Evolutionary conservation across 495 filamentous ascomycete genomes (phyloP).

Genomic region (Terfezia boudieri): DNA sequence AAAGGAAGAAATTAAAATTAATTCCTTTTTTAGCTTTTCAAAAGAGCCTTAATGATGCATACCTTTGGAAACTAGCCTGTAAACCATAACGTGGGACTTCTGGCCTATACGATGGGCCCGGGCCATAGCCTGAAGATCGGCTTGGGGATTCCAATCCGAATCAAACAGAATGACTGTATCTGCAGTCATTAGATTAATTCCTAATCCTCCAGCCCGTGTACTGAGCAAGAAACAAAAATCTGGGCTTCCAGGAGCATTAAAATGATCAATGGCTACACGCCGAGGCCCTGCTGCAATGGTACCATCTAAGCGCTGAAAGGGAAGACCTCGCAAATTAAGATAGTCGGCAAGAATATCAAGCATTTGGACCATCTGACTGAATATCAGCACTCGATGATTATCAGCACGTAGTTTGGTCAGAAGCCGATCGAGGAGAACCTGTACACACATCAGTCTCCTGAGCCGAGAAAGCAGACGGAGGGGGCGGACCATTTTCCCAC

Average conservation of each 20-base stretch:
- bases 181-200: slow-evolving; percentile 96
- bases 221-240: slow-evolving; percentile 95
- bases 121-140: slow-evolving; percentile 95
- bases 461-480: too few species aligned
- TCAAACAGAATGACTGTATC: slow-evolving; percentile 97
- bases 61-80: slow-evolving; percentile 70
- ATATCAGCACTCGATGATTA: slow-evolving; percentile 86
- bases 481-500: slow-evolving; percentile 65
- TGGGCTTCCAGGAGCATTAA: slow-evolving; percentile 78
- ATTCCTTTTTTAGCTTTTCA: too few species aligned
- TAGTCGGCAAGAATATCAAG: slow-evolving; percentile 90
- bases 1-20: too few species aligned
- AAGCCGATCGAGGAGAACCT: slow-evolving; percentile 70
- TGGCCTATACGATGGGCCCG: slow-evolving; percentile 94
- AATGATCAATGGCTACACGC: slow-evolving; percentile 87
- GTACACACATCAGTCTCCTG: background rate
- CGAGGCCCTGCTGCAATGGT: slow-evolving; percentile 71
- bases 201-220: slow-evolving; percentile 83
- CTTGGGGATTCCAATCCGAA: slow-evolving; percentile 98
- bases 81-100: slow-evolving; percentile 84
- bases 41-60: background rate
- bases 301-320: slow-evolving; percentile 83
- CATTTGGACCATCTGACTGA: slow-evolving; percentile 99
- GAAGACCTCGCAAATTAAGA: slow-evolving; percentile 64
- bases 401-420: slow-evolving; percentile 77